Conservation (phyloP, 352 stramenopile species). For the Pythium plurisporium region DNA sequence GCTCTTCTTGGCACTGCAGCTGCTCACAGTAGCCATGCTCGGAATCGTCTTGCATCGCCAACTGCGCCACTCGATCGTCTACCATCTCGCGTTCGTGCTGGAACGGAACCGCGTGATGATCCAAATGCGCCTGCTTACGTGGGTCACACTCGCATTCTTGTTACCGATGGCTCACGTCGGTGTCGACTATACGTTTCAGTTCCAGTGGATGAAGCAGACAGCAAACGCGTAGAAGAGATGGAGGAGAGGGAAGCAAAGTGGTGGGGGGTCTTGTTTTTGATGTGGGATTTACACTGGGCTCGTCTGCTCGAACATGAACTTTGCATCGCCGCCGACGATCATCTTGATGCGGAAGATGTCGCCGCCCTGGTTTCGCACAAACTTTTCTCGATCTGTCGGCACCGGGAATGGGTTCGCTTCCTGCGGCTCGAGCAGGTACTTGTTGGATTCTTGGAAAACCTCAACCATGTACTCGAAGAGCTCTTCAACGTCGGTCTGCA, state of each 20-base stretch:
- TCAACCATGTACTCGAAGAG: constrained; percentile 85
- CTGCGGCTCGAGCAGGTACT: constrained; percentile 40
- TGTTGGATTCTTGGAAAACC: constrained; percentile 50
- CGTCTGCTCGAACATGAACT: not conserved
- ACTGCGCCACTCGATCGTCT: constrained; percentile 25
- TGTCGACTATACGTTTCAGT: constrained; percentile 30
- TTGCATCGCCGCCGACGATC: not conserved
- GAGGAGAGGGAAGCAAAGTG: too few relatives aligned
- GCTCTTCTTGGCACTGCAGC: constrained; percentile 22
- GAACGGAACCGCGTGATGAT: constrained; percentile 29
- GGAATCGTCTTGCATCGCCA: constrained; percentile 8
- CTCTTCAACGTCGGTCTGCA: constrained; percentile 82
- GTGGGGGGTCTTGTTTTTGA: too few relatives aligned
- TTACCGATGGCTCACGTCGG: constrained; percentile 25
- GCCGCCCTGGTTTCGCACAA: constrained; percentile 54
- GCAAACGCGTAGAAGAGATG: too few relatives aligned
- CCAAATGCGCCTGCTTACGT: constrained; percentile 28
- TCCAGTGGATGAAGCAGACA: constrained; percentile 23
- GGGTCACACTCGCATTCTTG: constrained; percentile 26
- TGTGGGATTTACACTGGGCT: too few relatives aligned
- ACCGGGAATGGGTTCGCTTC: constrained; percentile 56
- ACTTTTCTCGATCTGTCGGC: constrained; percentile 71
- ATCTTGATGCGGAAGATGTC: constrained; percentile 56
- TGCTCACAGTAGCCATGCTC: constrained; percentile 25
- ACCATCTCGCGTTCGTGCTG: constrained; percentile 31